phyloP scores from a whole-genome alignment of 306 rosid species.

The Inga laurina region DNA sequence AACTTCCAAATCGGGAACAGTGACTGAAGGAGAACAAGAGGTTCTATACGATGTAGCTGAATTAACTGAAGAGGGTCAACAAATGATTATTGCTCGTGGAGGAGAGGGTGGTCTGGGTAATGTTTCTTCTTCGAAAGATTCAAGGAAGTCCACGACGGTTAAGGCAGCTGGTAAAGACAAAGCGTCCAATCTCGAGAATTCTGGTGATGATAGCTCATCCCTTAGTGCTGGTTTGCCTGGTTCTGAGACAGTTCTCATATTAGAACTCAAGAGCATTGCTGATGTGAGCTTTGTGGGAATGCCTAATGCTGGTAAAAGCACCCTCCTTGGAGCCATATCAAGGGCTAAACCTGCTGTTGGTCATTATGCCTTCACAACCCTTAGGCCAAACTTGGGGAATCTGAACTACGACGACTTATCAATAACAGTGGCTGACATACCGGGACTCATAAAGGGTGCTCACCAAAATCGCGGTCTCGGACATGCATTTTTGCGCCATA shows the following conservation, averaged over 20 bases:
- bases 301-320: slow-evolving; percentile 99
- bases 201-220: slow-evolving; percentile 36
- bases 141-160: slow-evolving; percentile 42
- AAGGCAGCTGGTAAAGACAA: slow-evolving; percentile 28
- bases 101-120: slow-evolving; percentile 88
- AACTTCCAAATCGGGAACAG: slow-evolving; percentile 35
- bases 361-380: slow-evolving; percentile 92
- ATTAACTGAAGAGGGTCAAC: slow-evolving; percentile 77
- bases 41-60: slow-evolving; percentile 69
- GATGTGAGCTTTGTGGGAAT: slow-evolving; percentile 95
- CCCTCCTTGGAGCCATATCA: slow-evolving; percentile 85
- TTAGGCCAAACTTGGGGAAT: slow-evolving; percentile 87
- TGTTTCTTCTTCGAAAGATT: slow-evolving; percentile 39
- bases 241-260: slow-evolving; percentile 66
- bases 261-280: slow-evolving; percentile 92
- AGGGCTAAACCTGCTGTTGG: slow-evolving; percentile 84
- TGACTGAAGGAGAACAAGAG: slow-evolving; percentile 45
- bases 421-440: slow-evolving; percentile 89
- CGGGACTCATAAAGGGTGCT: slow-evolving; percentile 93
- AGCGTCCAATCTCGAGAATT: slow-evolving; percentile 25
- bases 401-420: slow-evolving; percentile 79
- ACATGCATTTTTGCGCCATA: slow-evolving; percentile 90
- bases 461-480: slow-evolving; percentile 88
- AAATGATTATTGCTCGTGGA: slow-evolving; percentile 64
- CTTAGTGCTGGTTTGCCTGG: slow-evolving; percentile 58